Evolutionary conservation across 2,329 filamentous ascomycete genomes (phyloP).

Genomic region (Botrytis byssoidea): DNA sequence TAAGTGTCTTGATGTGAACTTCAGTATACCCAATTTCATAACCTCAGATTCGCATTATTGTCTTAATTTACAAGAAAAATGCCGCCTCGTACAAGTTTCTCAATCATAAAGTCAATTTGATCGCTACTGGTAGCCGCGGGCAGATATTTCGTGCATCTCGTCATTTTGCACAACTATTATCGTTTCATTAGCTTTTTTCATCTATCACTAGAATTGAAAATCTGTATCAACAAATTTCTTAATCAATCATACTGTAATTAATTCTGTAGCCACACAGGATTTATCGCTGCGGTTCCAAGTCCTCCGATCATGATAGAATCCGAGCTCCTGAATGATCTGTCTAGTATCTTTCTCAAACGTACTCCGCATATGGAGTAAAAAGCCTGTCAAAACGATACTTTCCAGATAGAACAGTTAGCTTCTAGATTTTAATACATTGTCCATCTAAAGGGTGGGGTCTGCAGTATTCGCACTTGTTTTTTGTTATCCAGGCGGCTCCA

Average conservation of each 20-base stretch:
- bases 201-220: background rate
- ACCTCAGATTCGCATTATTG: background rate
- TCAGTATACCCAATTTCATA: background rate
- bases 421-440: background rate
- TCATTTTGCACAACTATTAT: background rate
- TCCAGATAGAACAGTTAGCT: background rate
- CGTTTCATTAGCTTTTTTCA: background rate
- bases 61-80: background rate
- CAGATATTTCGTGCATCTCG: background rate
- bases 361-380: background rate
- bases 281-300: background rate
- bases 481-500: background rate
- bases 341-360: background rate
- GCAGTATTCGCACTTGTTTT: background rate
- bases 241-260: background rate
- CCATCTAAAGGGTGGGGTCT: background rate
- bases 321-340: background rate
- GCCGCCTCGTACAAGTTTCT: background rate
- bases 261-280: background rate
- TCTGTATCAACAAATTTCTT: background rate
- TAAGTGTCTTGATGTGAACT: background rate
- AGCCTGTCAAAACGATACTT: background rate
- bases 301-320: background rate
- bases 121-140: too few species aligned
- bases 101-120: background rate